Evolutionary conservation across 306 rosid genomes (phyloP).

Genomic region (Prunus mume): DNA sequence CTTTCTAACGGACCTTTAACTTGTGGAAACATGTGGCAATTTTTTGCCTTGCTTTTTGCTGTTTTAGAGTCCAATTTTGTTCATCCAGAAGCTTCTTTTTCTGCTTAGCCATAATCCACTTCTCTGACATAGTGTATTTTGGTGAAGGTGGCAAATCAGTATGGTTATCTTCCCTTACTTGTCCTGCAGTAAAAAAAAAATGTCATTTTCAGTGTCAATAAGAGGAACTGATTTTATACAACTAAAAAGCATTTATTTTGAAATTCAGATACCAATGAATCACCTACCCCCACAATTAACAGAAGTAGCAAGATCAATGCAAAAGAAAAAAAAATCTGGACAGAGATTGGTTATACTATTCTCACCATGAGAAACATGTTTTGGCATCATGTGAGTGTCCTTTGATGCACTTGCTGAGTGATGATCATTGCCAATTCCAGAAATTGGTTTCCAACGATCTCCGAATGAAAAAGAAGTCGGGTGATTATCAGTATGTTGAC

Average conservation of each 20-base stretch:
- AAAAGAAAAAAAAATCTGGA: slow-evolving; percentile 13
- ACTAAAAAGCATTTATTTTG: slow-evolving; percentile 20
- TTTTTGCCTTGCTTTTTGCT: slow-evolving; percentile 68
- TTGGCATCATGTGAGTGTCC: slow-evolving; percentile 51
- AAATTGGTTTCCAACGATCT: slow-evolving; percentile 78
- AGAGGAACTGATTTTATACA: slow-evolving; percentile 23
- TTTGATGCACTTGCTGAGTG: slow-evolving; percentile 46
- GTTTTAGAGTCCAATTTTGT: slow-evolving; percentile 67
- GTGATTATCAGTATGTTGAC: slow-evolving; percentile 42
- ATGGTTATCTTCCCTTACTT: slow-evolving; percentile 46
- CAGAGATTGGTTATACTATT: slow-evolving; percentile 11
- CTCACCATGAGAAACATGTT: slow-evolving; percentile 63
- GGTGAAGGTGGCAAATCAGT: slow-evolving; percentile 53
- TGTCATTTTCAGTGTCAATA: slow-evolving; percentile 28
- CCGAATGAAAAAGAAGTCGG: slow-evolving; percentile 50
- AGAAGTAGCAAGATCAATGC: slow-evolving; percentile 9
- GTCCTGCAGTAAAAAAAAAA: slow-evolving; percentile 45
- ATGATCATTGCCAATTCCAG: slow-evolving; percentile 51
- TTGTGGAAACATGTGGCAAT: slow-evolving; percentile 65
- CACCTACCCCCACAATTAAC: slow-evolving; percentile 29
- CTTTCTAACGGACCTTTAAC: slow-evolving; percentile 55
- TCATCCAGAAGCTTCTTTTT: slow-evolving; percentile 62
- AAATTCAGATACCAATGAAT: slow-evolving; percentile 30
- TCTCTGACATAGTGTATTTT: slow-evolving; percentile 86
- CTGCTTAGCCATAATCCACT: slow-evolving; percentile 81